These are phyloP conservation scores for Pilaira anomala DNA, from an alignment of 192 early-diverging fungal genomes.

Conservation along the genomic window DNA sequence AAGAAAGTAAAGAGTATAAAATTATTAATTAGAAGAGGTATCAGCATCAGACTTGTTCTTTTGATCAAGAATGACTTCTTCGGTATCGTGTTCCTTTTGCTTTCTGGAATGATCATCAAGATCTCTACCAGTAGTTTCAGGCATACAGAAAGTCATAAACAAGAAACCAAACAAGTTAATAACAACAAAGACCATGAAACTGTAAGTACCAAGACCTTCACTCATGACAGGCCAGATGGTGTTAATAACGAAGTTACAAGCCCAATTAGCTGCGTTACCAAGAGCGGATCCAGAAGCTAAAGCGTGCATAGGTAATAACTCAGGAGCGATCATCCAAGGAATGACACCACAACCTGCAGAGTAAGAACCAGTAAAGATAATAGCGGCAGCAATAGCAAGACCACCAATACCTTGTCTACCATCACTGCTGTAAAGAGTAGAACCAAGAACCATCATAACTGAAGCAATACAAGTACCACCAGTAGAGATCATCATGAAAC, in stretches of 20 bases:
- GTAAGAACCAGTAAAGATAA: conserved; percentile 75
- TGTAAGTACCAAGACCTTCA: conserved; percentile 26
- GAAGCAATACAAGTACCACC: conserved; percentile 62
- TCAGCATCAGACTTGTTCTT: background rate
- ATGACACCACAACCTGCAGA: conserved; percentile 79
- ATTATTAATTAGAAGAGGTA: background rate
- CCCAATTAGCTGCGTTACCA: conserved; percentile 74
- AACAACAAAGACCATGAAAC: conserved; percentile 68
- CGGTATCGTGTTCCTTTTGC: background rate
- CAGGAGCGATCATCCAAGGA: conserved; percentile 79
- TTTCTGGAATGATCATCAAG: conserved; percentile 18
- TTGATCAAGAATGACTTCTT: background rate
- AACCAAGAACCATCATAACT: conserved; percentile 61
- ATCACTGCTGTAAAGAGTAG: conserved; percentile 31
- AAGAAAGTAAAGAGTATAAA: background rate
- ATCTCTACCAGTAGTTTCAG: conserved; percentile 63
- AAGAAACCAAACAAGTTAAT: conserved; percentile 60
- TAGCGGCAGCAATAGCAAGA: conserved; percentile 44
- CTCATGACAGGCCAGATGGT: conserved; percentile 39
- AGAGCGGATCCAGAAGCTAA: conserved; percentile 68
- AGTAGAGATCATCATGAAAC: conserved; percentile 61
- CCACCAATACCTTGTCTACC: conserved; percentile 52
- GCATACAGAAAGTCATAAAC: conserved; percentile 73
- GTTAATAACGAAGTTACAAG: conserved; percentile 46
- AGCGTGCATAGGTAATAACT: conserved; percentile 75